These are phyloP conservation scores for Plicaturopsis crispa DNA, from an alignment of 768 basidiomycete species.

Conservation along the genomic window DNA sequence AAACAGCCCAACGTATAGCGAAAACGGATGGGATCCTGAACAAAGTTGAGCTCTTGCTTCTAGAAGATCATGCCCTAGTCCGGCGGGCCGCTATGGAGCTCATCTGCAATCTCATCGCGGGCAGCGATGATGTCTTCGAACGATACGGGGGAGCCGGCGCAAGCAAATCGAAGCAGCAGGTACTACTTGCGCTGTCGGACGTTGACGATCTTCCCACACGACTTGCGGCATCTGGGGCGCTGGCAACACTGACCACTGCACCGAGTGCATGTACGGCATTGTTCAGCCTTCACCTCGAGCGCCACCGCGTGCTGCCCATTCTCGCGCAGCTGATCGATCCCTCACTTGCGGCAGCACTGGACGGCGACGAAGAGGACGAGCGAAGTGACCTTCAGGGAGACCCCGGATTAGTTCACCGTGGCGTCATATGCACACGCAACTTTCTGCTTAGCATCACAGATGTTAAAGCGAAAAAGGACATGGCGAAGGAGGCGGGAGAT, in stretches of 20 bases:
- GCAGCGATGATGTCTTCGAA: slow-evolving; percentile 69
- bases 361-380: slow-evolving; percentile 27
- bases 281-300: slow-evolving; percentile 57
- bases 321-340: slow-evolving; percentile 66
- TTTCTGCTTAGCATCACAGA: slow-evolving; percentile 43
- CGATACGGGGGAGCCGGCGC: slow-evolving; percentile 50
- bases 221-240: slow-evolving; percentile 83
- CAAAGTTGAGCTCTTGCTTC: slow-evolving; percentile 63
- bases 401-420: slow-evolving; percentile 70
- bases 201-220: slow-evolving; percentile 81
- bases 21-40: slow-evolving; percentile 49
- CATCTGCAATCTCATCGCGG: slow-evolving; percentile 82
- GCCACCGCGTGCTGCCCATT: slow-evolving; percentile 54
- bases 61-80: slow-evolving; percentile 78
- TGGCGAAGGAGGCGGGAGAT: slow-evolving; percentile 45
- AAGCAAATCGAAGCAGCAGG: slow-evolving; percentile 62
- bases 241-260: slow-evolving; percentile 71
- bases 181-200: slow-evolving; percentile 80
- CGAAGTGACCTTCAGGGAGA: slow-evolving; percentile 24
- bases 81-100: slow-evolving; percentile 87
- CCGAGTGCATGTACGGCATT: slow-evolving; percentile 53
- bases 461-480: slow-evolving; percentile 25
- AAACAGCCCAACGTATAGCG: slow-evolving; percentile 61
- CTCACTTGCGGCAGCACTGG: slow-evolving; percentile 24
- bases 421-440: slow-evolving; percentile 67